Base-by-base conservation (phyloP, 2,329 filamentous ascomycete species). In the Thielaviopsis ethacetica region DNA sequence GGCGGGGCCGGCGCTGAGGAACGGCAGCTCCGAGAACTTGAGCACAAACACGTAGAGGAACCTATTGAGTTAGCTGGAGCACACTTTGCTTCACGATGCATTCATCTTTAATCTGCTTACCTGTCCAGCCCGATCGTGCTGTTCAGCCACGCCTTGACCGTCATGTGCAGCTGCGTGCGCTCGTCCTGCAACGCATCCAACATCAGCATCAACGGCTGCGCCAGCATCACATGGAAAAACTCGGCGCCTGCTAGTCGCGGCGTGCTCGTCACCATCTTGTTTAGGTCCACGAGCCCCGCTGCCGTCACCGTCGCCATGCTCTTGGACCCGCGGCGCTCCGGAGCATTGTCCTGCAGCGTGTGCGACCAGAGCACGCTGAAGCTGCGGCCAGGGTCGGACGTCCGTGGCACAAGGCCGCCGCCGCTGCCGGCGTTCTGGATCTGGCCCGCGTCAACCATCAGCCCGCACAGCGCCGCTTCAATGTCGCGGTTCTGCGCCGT, bases 311-410 rank as follows among this genome's bases (percentile, higher is more conserved):
- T n/a, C 38, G 15, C 15, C 49, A 52, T 21, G 1, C 72, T 70
- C 63, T 75, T 79, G 5, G 76, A 72, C 5, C 73, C 70, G 61
- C 77, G 72, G n/a, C 78, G 71, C 58, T 81, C 79, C 12, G 75
- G 70, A 19, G 73, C 71, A 65, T 75, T 79, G 62, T 83, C 82
- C 66, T 84, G 81, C 27, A 85, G 69, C 21, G 79, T 88, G 67
- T 94, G 88, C n/a, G 83, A 84, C 89, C 90, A 95, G 3, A 95
- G 71, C 3, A 89, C 80, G 49, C 80, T 76, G 67, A 95, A 91
- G 13, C 80, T 83, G 54, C 84, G 78, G 1, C 82, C 84, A 58
- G 79, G 73, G 61, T 90, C 84, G 5, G 80, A 77, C 60, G 74
- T 67, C 24, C 75, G 72, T 60, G 71, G 65, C 7, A 73, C 70